phyloP scores from a whole-genome alignment of 495 filamentous ascomycete species.

The Thermothielavioides terrestris region DNA sequence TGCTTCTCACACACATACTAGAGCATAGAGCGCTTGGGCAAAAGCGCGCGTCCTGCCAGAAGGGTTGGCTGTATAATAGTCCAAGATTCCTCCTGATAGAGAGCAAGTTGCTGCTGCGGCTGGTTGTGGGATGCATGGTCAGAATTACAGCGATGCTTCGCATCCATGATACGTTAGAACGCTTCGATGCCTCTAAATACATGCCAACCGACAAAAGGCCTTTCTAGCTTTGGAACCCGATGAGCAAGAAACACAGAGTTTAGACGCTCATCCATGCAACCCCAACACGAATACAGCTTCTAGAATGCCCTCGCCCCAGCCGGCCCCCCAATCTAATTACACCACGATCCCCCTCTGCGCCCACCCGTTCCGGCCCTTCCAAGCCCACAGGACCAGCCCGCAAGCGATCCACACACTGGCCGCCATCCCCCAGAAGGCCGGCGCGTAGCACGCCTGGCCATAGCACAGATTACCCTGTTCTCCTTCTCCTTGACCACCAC shows the following conservation, averaged over 20 bases:
- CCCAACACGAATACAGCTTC: too few relatives aligned
- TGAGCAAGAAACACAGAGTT: too few relatives aligned
- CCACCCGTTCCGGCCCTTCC: conserved; percentile 74
- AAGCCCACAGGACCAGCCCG: conserved; percentile 64
- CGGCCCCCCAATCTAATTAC: too few relatives aligned
- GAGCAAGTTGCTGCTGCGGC: too few relatives aligned
- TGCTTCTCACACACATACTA: conserved; percentile 16
- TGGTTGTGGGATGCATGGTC: too few relatives aligned
- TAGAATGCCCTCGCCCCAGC: too few relatives aligned
- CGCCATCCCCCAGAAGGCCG: conserved; percentile 73
- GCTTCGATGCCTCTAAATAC: too few relatives aligned
- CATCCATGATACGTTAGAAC: too few relatives aligned
- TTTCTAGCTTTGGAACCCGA: too few relatives aligned
- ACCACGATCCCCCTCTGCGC: conserved; percentile 69
- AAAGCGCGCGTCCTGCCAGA: conserved; percentile 16
- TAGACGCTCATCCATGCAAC: too few relatives aligned
- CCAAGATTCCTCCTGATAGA: conserved; percentile 15
- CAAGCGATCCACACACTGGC: conserved; percentile 69
- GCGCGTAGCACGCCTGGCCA: conserved; percentile 69
- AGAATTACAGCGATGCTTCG: too few relatives aligned
- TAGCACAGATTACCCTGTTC: conserved; percentile 57
- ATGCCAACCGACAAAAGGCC: too few relatives aligned
- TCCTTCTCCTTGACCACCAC: conserved; percentile 19
- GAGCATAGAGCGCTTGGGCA: conserved; percentile 24
- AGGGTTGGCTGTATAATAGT: conserved; percentile 22